Conservation (phyloP, 768 basidiomycete genomes). For the Boletus fagicola region DNA sequence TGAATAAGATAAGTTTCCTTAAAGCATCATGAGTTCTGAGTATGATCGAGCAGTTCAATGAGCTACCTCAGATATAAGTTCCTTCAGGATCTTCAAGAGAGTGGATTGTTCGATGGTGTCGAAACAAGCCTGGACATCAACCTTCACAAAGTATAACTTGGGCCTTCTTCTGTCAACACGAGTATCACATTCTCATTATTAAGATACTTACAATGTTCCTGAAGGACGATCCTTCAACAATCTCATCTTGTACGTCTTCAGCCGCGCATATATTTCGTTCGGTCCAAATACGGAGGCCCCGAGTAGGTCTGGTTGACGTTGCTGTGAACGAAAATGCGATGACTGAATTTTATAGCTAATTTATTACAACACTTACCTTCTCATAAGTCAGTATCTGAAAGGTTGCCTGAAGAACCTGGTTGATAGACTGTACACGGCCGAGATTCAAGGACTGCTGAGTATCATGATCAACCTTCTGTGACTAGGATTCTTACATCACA, state of each 20-base stretch:
- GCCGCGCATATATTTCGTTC: conserved; percentile 73
- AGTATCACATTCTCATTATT: background rate
- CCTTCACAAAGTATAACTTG: conserved; percentile 91
- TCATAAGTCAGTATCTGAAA: conserved; percentile 89
- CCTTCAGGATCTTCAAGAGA: conserved; percentile 70
- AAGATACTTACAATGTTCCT: conserved; percentile 52
- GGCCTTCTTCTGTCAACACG: conserved; percentile 50
- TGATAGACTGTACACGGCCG: conserved; percentile 63
- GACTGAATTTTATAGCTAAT: background rate
- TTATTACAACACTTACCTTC: conserved; percentile 48
- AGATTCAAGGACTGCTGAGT: conserved; percentile 32
- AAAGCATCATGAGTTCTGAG: background rate
- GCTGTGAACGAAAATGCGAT: conserved; percentile 41
- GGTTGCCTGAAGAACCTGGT: conserved; percentile 78
- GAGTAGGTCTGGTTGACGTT: conserved; percentile 56
- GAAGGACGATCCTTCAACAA: conserved; percentile 39
- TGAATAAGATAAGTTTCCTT: conserved; percentile 76
- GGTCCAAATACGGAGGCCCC: conserved; percentile 83
- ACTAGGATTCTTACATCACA: conserved; percentile 3
- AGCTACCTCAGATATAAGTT: conserved; percentile 68
- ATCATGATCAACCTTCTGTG: background rate
- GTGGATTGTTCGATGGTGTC: conserved; percentile 93
- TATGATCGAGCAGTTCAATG: background rate
- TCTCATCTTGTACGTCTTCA: conserved; percentile 67
- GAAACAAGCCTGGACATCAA: conserved; percentile 95